These are phyloP conservation scores for Neoboletus subvelutipes DNA, from an alignment of 768 basidiomycete species.

Conservation along the genomic window DNA sequence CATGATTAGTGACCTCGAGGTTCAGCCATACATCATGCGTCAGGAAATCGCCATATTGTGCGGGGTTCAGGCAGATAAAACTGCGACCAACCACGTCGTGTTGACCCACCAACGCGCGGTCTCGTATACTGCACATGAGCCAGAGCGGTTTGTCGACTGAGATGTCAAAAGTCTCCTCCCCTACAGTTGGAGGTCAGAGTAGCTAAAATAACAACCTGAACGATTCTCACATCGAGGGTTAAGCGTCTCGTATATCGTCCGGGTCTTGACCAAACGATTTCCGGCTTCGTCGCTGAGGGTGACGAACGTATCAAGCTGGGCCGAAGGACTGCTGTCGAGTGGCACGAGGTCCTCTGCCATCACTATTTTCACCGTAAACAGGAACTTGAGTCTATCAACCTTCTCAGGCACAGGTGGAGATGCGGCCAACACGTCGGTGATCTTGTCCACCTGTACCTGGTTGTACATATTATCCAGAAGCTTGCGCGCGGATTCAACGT, in stretches of 20 bases:
- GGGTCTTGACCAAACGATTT: slow-evolving; percentile 86
- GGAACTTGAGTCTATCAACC: slow-evolving; percentile 61
- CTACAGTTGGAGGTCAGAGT: slow-evolving; percentile 39
- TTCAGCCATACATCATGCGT: slow-evolving; percentile 92
- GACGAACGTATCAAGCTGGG: slow-evolving; percentile 88
- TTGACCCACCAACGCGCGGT: slow-evolving; percentile 87
- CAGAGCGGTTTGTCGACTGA: slow-evolving; percentile 93
- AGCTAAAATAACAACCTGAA: background rate
- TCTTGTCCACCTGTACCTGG: slow-evolving; percentile 86
- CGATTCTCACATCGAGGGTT: slow-evolving; percentile 79
- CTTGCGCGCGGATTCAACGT: slow-evolving; percentile 87
- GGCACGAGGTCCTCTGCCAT: slow-evolving; percentile 88
- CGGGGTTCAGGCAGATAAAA: slow-evolving; percentile 90
- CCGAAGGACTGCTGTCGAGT: slow-evolving; percentile 70
- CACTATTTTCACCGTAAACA: slow-evolving; percentile 93
- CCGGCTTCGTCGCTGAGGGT: slow-evolving; percentile 93
- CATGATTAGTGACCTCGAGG: slow-evolving; percentile 57
- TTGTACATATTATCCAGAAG: slow-evolving; percentile 93
- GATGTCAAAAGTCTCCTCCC: slow-evolving; percentile 97
- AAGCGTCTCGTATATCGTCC: slow-evolving; percentile 90
- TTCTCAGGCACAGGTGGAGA: slow-evolving; percentile 74
- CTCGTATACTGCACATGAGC: slow-evolving; percentile 94
- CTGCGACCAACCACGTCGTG: slow-evolving; percentile 90
- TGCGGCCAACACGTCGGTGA: slow-evolving; percentile 59
- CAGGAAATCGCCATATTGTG: slow-evolving; percentile 83